Evolutionary conservation across 139 green algal genomes (phyloP).

Genomic region (Chlorella sorokiniana): DNA sequence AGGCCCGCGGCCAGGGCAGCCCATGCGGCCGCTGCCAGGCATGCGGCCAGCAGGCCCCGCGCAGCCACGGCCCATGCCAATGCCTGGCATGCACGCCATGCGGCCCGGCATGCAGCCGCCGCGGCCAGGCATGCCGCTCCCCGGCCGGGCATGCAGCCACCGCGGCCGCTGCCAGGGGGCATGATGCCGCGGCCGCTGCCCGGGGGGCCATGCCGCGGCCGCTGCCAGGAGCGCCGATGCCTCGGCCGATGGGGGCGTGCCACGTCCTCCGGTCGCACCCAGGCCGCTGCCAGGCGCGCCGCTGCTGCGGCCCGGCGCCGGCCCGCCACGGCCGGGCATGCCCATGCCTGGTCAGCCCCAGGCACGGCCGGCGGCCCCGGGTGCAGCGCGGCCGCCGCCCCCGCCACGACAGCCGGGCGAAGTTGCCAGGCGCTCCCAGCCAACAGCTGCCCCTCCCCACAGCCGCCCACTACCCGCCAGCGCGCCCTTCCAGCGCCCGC

Average conservation of each 20-base stretch:
- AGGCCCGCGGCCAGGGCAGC: background rate
- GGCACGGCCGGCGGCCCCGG: background rate
- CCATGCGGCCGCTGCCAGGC: background rate
- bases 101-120: background rate
- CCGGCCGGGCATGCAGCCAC: background rate
- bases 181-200: background rate
- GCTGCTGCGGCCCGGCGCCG: background rate
- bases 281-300: background rate
- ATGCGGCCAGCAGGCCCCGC: background rate
- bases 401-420: no score
- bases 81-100: background rate
- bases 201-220: background rate
- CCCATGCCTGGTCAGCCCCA: no score
- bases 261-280: background rate
- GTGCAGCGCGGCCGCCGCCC: no score
- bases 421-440: background rate
- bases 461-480: background rate
- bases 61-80: constrained; percentile 1
- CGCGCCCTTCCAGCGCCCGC: background rate
- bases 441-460: no score
- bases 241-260: background rate
- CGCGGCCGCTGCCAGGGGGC: background rate
- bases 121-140: background rate
- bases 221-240: background rate
- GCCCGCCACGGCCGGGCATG: background rate